phyloP scores from a whole-genome alignment of 768 basidiomycete genomes.

The Naganishia onofrii region DNA sequence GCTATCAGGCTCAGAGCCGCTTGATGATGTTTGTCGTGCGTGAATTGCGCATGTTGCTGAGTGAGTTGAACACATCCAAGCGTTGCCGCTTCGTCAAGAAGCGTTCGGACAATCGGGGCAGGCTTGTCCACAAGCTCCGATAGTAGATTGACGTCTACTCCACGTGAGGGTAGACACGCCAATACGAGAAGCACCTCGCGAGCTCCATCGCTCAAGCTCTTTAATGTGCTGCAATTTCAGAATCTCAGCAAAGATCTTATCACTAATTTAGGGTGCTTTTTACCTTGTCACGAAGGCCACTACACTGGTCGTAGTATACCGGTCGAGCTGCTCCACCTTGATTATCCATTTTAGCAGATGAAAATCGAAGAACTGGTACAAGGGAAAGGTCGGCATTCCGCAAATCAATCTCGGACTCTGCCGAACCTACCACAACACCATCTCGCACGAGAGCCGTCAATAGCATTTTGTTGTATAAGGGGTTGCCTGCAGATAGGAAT shows the following conservation, averaged over 20 bases:
- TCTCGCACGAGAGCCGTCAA: constrained; percentile 16
- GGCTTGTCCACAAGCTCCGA: constrained; percentile 30
- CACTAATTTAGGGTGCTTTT: no score
- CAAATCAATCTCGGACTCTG: neutral
- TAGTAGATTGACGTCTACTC: constrained; percentile 31
- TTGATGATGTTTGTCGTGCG: constrained; percentile 39
- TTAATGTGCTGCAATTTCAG: constrained; percentile 26
- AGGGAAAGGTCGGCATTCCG: neutral
- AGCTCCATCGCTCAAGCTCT: constrained; percentile 27
- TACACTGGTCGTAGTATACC: constrained; percentile 23
- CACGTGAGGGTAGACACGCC: constrained; percentile 37
- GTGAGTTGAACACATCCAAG: constrained; percentile 29
- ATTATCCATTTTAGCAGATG: constrained; percentile 21
- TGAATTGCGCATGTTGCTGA: constrained; percentile 28
- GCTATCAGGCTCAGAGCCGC: constrained; percentile 26
- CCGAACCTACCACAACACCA: constrained; percentile 11
- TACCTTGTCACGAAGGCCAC: constrained; percentile 25
- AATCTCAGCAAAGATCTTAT: no score
- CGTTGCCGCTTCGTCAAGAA: constrained; percentile 12
- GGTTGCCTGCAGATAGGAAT: constrained; percentile 23
- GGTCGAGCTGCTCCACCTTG: constrained; percentile 8
- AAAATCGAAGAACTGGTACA: constrained; percentile 30
- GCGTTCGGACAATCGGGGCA: neutral
- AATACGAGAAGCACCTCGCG: constrained; percentile 32
- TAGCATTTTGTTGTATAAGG: constrained; percentile 33